phyloP scores from a whole-genome alignment of 306 rosid species.

The Medicago arabica region DNA sequence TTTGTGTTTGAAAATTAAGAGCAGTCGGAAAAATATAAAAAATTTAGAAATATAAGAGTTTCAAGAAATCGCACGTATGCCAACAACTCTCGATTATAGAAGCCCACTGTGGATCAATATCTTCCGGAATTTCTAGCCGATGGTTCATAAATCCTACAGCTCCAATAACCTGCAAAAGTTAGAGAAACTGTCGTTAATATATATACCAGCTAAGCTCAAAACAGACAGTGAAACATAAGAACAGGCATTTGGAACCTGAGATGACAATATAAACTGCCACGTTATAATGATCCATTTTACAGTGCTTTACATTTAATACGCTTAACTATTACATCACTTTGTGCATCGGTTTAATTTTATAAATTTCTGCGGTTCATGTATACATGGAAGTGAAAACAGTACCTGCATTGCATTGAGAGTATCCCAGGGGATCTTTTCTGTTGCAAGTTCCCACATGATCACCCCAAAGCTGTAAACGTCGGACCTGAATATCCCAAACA shows the following conservation, averaged over 20 bases:
- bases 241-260: neutral
- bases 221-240: slow-evolving; percentile 9
- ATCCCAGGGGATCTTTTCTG: slow-evolving; percentile 98
- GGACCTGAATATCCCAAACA: slow-evolving; percentile 67
- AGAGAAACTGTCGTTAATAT: slow-evolving; percentile 51
- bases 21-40: slow-evolving; percentile 24
- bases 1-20: slow-evolving; percentile 12
- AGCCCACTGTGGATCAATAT: slow-evolving; percentile 87
- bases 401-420: slow-evolving; percentile 98
- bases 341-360: neutral
- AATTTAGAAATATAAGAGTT: slow-evolving; percentile 19
- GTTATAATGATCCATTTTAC: neutral
- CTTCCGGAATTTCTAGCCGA: slow-evolving; percentile 89
- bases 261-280: neutral
- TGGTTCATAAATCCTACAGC: slow-evolving; percentile 99
- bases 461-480: slow-evolving; percentile 98
- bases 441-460: slow-evolving; percentile 95
- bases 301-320: neutral
- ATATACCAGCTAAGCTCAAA: slow-evolving; percentile 23
- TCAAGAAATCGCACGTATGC: slow-evolving; percentile 61
- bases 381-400: slow-evolving; percentile 49
- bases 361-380: neutral
- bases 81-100: slow-evolving; percentile 95
- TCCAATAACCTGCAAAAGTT: slow-evolving; percentile 83
- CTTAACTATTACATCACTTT: neutral